Percentiles rank a stretch among this genome's conserved stretches.
phyloP scores from a whole-genome alignment of 768 basidiomycete genomes.

The Termitomyces sp. region DNA sequence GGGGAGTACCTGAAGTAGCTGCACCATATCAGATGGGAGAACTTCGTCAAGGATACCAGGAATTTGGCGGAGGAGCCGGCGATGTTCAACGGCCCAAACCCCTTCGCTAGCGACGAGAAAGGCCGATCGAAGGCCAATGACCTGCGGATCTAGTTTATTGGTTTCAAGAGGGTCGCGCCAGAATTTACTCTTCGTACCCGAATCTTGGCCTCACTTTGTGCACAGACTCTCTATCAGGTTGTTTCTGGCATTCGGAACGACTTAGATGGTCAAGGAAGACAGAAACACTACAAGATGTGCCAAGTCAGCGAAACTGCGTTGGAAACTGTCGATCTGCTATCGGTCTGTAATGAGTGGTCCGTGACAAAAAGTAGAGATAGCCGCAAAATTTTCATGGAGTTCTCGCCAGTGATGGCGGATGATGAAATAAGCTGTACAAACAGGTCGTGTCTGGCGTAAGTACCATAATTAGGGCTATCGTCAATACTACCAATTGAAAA shows the following conservation, averaged over 20 bases:
- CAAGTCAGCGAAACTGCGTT: background rate
- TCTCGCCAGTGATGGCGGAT: too few relatives aligned
- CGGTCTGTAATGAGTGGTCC: too few relatives aligned
- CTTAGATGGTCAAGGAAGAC: background rate
- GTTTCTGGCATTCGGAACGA: conserved; percentile 63
- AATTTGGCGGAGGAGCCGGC: conserved; percentile 95
- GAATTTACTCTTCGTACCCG: conserved; percentile 98
- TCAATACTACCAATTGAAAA: background rate
- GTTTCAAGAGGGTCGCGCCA: conserved; percentile 97
- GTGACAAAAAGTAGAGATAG: background rate
- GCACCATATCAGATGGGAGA: conserved; percentile 98
- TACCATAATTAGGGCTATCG: background rate
- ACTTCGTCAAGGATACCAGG: conserved; percentile 99
- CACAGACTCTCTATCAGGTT: conserved; percentile 96
- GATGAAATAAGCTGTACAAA: too few relatives aligned
- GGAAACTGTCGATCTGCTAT: background rate
- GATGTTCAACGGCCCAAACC: conserved; percentile 73
- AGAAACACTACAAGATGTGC: background rate
- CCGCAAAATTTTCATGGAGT: too few relatives aligned
- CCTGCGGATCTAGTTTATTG: conserved; percentile 95
- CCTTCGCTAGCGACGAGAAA: conserved; percentile 72
- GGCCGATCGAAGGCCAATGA: conserved; percentile 81
- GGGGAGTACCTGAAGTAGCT: conserved; percentile 98
- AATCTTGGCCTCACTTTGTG: conserved; percentile 98
- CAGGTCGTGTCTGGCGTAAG: too few relatives aligned